Evolutionary conservation across 148 eudicot genomes (phyloP).

Genomic region (Dysphania ambrosioides): DNA sequence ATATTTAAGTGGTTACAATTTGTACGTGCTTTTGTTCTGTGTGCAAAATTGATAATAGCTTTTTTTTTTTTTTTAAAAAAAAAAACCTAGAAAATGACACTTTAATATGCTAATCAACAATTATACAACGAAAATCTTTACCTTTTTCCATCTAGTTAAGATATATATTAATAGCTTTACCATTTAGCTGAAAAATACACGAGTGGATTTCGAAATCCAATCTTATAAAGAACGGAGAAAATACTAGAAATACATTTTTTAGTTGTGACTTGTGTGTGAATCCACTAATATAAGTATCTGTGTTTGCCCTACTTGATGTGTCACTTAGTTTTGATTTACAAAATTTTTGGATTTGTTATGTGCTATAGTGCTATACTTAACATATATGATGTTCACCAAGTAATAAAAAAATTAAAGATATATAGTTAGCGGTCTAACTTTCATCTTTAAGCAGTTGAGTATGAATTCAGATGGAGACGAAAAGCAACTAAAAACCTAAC

Average conservation of each 20-base stretch:
- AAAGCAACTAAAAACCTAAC: constrained; percentile 1
- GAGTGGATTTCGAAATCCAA: background rate
- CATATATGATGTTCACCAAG: background rate
- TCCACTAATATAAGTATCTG: background rate
- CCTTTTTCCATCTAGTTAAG: too few relatives aligned
- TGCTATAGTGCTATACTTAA: too few relatives aligned
- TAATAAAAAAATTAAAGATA: too few relatives aligned
- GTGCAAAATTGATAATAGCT: background rate
- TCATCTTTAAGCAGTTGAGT: background rate
- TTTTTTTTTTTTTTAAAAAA: background rate
- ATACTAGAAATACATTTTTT: background rate
- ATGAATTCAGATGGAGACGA: background rate
- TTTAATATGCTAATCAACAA: too few relatives aligned
- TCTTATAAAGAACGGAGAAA: background rate
- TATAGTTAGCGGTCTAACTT: constrained; percentile 1
- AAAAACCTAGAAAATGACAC: too few relatives aligned
- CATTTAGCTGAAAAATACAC: background rate
- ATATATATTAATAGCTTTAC: background rate
- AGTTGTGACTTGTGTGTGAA: background rate
- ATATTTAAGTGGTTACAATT: background rate
- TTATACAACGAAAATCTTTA: too few relatives aligned
- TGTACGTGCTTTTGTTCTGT: too few relatives aligned
- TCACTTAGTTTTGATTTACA: too few relatives aligned
- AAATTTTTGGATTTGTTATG: background rate
- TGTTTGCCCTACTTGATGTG: too few relatives aligned